phyloP scores from a whole-genome alignment of 306 rosid genomes.

The Quillaja saponaria region DNA sequence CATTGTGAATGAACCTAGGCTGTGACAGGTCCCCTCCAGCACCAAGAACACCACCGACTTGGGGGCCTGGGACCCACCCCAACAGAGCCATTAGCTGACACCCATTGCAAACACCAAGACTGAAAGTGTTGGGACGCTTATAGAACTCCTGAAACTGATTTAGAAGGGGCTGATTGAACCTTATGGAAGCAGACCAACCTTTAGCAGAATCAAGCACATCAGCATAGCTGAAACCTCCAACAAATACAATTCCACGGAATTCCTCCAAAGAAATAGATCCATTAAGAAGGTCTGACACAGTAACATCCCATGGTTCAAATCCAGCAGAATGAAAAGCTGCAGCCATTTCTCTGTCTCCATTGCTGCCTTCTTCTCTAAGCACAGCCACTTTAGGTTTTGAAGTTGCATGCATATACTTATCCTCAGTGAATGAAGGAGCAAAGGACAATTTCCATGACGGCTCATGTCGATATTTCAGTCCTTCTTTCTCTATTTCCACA shows the following conservation, averaged over 20 bases:
- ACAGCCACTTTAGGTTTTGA: constrained; percentile 80
- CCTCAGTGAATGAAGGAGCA: constrained; percentile 67
- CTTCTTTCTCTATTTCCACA: constrained; percentile 78
- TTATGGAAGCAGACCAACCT: constrained; percentile 87
- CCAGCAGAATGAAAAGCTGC: constrained; percentile 84
- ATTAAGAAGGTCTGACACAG: constrained; percentile 84
- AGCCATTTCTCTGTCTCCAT: constrained; percentile 93
- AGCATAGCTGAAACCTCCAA: constrained; percentile 94
- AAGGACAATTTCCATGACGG: constrained; percentile 75
- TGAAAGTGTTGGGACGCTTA: constrained; percentile 78
- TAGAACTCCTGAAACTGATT: constrained; percentile 85
- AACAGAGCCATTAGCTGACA: constrained; percentile 94
- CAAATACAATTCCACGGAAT: constrained; percentile 71
- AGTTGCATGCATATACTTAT: constrained; percentile 49
- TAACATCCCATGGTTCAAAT: constrained; percentile 86
- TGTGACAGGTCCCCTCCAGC: constrained; percentile 84
- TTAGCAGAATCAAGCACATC: constrained; percentile 94
- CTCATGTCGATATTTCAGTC: constrained; percentile 63
- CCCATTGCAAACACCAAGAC: constrained; percentile 93
- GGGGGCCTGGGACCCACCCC: constrained; percentile 95
- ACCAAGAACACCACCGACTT: constrained; percentile 80
- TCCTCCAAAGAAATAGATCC: constrained; percentile 59
- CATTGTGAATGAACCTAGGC: constrained; percentile 85
- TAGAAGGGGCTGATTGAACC: constrained; percentile 67
- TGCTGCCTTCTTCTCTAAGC: constrained; percentile 95